Percentiles rank a stretch among this genome's conserved stretches.
Conservation (phyloP, 2,329 filamentous ascomycete species). For the Lecanosticta acicola region DNA sequence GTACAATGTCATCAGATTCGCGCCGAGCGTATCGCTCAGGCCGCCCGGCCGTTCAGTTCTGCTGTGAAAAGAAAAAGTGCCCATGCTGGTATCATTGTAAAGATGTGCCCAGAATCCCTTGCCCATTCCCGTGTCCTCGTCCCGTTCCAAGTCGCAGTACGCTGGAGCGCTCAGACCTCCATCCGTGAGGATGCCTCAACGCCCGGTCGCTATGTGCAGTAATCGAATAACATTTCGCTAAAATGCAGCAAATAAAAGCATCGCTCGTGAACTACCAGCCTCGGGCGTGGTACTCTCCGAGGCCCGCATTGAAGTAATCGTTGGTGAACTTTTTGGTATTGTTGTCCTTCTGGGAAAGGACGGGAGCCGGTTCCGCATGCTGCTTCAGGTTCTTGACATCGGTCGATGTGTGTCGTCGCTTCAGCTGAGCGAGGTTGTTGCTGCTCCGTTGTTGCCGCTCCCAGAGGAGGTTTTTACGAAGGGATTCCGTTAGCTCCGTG, state of each 20-base stretch:
- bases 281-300: constrained; percentile 78
- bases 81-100: constrained; percentile 25
- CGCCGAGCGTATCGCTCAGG: constrained; percentile 16
- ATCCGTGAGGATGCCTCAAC: constrained; percentile 14
- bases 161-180: constrained; percentile 5
- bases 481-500: constrained; percentile 86
- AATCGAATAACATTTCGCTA: constrained; percentile 20
- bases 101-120: constrained; percentile 7
- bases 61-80: constrained; percentile 7
- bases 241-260: constrained; percentile 25
- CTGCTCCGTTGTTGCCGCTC: constrained; percentile 92
- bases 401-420: constrained; percentile 83
- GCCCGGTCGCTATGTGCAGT: constrained; percentile 10
- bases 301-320: constrained; percentile 76
- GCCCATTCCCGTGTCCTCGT: constrained; percentile 2
- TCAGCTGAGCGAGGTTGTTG: constrained; percentile 80
- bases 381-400: constrained; percentile 85
- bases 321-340: constrained; percentile 64
- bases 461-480: constrained; percentile 86
- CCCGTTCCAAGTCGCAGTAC: constrained; percentile 1
- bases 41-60: background rate
- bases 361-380: constrained; percentile 63
- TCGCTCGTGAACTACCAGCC: constrained; percentile 60
- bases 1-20: no score
- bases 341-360: constrained; percentile 25